Evolutionary conservation across 345 rosid species (phyloP).

Genomic region (Raphanus raphanistrum): DNA sequence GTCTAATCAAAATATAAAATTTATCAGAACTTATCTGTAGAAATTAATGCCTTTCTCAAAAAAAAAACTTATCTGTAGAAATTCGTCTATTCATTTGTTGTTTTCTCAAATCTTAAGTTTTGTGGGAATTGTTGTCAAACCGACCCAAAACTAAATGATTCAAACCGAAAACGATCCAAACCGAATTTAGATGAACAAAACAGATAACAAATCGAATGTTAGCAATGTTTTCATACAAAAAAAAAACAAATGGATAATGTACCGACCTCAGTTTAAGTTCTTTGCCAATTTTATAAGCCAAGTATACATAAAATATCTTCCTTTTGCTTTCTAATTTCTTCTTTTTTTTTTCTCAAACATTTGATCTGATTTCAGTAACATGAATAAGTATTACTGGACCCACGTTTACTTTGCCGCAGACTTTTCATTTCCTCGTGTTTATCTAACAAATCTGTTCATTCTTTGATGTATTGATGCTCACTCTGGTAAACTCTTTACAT

Average conservation of each 20-base stretch:
- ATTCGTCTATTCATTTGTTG: too few species aligned
- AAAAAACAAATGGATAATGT: background rate
- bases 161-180: background rate
- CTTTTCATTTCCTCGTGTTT: constrained; percentile 28
- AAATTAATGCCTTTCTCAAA: too few species aligned
- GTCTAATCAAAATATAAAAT: background rate
- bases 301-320: background rate
- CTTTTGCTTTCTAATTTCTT: too few species aligned
- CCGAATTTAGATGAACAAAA: background rate
- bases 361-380: constrained; percentile 9
- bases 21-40: background rate
- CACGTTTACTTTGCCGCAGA: constrained; percentile 33
- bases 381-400: constrained; percentile 30
- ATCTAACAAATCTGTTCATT: constrained; percentile 19
- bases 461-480: constrained; percentile 26
- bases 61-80: too few species aligned
- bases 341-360: background rate
- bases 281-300: background rate
- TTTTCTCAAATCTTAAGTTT: too few species aligned
- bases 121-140: too few species aligned
- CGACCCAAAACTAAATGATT: too few species aligned
- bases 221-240: background rate
- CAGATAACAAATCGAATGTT: background rate
- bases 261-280: background rate
- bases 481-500: constrained; percentile 21